Percentiles rank a stretch among this genome's conserved stretches.
These are phyloP conservation scores for Orbilia blumenaviensis DNA, from an alignment of 2,329 filamentous ascomycete species.

Conservation along the genomic window DNA sequence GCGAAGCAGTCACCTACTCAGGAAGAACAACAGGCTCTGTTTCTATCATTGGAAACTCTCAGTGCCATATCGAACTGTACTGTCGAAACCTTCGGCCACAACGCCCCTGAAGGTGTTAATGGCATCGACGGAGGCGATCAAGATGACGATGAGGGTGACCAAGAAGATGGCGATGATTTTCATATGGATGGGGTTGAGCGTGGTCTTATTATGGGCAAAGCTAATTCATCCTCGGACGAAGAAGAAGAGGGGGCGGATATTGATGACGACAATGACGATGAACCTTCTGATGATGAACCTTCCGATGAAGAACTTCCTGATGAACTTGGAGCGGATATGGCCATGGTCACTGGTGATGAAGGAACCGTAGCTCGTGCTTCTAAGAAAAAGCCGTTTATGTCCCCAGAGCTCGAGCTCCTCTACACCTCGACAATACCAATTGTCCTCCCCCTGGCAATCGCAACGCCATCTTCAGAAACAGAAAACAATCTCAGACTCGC, in stretches of 20 bases:
- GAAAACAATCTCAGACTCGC: constrained; percentile 65
- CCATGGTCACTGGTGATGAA: constrained; percentile 68
- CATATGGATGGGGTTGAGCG: constrained; percentile 57
- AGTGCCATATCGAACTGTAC: constrained; percentile 12
- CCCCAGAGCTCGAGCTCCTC: constrained; percentile 64
- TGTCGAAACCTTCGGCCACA: constrained; percentile 32
- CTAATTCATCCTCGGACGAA: too few species aligned
- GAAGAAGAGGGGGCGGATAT: constrained; percentile 57
- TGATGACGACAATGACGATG: constrained; percentile 60
- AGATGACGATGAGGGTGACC: constrained; percentile 61
- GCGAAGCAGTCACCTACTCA: constrained; percentile 31
- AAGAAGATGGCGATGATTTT: constrained; percentile 58
- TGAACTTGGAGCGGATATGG: constrained; percentile 72
- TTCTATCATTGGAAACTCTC: constrained; percentile 41
- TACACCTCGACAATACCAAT: constrained; percentile 64
- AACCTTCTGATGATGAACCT: constrained; percentile 62
- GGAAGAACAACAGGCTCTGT: constrained; percentile 38
- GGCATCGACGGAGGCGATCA: constrained; percentile 62
- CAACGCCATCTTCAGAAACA: constrained; percentile 60
- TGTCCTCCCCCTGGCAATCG: constrained; percentile 64
- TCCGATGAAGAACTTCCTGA: constrained; percentile 67
- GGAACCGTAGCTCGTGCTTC: constrained; percentile 57
- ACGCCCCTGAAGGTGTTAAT: constrained; percentile 54
- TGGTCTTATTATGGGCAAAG: neutral
- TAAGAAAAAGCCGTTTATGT: constrained; percentile 25